These are phyloP conservation scores for Hymenoscyphus albidus DNA, from an alignment of 2,329 filamentous ascomycete species.

Conservation along the genomic window DNA sequence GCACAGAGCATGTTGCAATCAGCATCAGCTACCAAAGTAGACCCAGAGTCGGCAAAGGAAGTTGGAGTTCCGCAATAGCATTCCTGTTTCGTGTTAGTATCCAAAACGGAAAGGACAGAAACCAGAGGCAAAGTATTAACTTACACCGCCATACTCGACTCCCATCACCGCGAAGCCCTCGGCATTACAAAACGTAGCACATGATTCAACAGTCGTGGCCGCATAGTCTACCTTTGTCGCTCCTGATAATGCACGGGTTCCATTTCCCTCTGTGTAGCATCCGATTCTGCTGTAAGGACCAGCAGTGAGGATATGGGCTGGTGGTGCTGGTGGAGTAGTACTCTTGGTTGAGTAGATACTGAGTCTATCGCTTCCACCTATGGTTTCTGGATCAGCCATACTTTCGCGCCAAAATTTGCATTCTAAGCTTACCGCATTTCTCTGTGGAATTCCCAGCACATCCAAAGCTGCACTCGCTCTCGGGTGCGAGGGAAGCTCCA, in stretches of 20 bases:
- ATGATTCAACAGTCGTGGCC: conserved; percentile 19
- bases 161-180: conserved; percentile 39
- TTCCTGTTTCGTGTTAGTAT: conserved; percentile 28
- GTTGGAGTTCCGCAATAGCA: conserved; percentile 34
- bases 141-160: conserved; percentile 41
- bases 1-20: conserved; percentile 26
- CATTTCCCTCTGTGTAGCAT: conserved; percentile 22
- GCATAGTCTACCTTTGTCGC: conserved; percentile 4
- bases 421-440: conserved; percentile 27
- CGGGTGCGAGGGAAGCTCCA: conserved; percentile 15
- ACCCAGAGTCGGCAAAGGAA: conserved; percentile 12
- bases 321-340: conserved; percentile 9
- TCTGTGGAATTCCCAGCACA: conserved; percentile 29
- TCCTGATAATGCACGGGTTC: conserved; percentile 40
- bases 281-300: conserved; percentile 11
- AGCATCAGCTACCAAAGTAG: conserved; percentile 14
- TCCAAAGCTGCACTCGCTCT: conserved; percentile 21
- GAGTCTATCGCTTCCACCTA: conserved; percentile 25
- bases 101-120: background rate
- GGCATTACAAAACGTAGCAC: conserved; percentile 19
- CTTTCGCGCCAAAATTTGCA: background rate
- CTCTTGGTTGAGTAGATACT: conserved; percentile 20
- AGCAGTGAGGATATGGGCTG: conserved; percentile 9
- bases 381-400: background rate
- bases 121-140: background rate